Evolutionary conservation across 768 basidiomycete genomes (phyloP), one percentile per base, ranked within the genome.

Genomic region (Sarcodon sp.): DNA sequence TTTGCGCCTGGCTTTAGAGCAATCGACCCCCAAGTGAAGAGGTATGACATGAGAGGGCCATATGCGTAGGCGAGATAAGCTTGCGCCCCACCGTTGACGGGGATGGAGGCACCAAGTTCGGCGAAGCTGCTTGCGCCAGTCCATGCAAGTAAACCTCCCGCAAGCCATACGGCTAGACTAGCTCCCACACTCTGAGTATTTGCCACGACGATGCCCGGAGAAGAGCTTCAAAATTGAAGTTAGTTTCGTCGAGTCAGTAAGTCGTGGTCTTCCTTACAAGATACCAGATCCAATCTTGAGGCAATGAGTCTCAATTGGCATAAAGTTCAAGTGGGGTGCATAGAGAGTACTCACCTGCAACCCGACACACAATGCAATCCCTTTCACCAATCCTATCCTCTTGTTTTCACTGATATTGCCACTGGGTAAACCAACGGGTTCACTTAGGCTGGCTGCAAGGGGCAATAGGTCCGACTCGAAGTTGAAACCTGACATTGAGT

Each of bases 21-120:
- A 36, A 93, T 93, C 4, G 89, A 84, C 11, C 90, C 92, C 90
- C 92, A 99, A 12, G 91, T 83, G 65, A 89, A 99, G 8, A 96
- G 73, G 61, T 90, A 99, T 7, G 92, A 89, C 35, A 83, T 68
- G 13, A 89, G 71, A 21, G 88, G 87, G 1, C 86, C 88, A 59
- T 88, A 96, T 35, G 91, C 78, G 59, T 93, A 93, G 18, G 81
- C 79, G 18, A 96, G 76, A 62, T 96, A 96, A 12, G 91, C 81
- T 53, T 84, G 81, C 36, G 75, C 70, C 15, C 75, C 75, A 5
- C 75, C 76, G 51, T 73, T 71, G 48, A 87, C 65, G 12, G 90
- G 90, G 59, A 94, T 88, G 35, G 86, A 85, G 38, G 82, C 83
- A 46, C 93, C 94, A 50, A 96, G 70, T 63, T 96, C 91, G 7